Percentiles rank a stretch among this genome's conserved stretches.
Conservation (phyloP, 768 basidiomycete genomes). For the Brasilioporus rufonigricans region DNA sequence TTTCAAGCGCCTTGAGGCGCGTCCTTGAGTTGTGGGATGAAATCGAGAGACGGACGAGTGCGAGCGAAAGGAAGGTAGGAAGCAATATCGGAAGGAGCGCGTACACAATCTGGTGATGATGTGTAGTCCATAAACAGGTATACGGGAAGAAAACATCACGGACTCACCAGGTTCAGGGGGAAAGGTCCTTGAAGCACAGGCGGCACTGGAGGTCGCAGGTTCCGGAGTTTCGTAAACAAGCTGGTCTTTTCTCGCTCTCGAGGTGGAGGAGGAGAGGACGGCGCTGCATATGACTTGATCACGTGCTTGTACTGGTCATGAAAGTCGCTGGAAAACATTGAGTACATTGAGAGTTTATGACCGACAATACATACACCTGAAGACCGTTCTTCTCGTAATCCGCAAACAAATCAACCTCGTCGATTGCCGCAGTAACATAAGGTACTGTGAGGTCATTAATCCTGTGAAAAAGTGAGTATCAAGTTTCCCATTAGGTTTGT, state of each 20-base stretch:
- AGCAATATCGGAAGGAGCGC: slow-evolving; percentile 61
- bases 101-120: slow-evolving; percentile 46
- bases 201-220: slow-evolving; percentile 48
- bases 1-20: slow-evolving; percentile 65
- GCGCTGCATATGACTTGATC: slow-evolving; percentile 50
- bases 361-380: slow-evolving; percentile 47
- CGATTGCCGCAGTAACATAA: slow-evolving; percentile 75
- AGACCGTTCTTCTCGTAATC: slow-evolving; percentile 56
- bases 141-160: neutral
- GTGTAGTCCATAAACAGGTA: slow-evolving; percentile 1
- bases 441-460: slow-evolving; percentile 81
- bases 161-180: slow-evolving; percentile 68
- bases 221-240: slow-evolving; percentile 46
- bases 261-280: slow-evolving; percentile 42
- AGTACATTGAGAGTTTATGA: neutral
- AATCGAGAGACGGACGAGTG: slow-evolving; percentile 55
- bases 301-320: slow-evolving; percentile 56
- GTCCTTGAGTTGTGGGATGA: slow-evolving; percentile 57
- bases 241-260: slow-evolving; percentile 37
- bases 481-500: neutral
- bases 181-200: slow-evolving; percentile 58
- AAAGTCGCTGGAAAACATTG: slow-evolving; percentile 42
- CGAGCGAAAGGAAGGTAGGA: slow-evolving; percentile 53
- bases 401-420: slow-evolving; percentile 63
- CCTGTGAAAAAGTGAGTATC: slow-evolving; percentile 32